These are phyloP conservation scores for Ailanthus altissimus DNA, from an alignment of 345 rosid species.

Conservation along the genomic window DNA sequence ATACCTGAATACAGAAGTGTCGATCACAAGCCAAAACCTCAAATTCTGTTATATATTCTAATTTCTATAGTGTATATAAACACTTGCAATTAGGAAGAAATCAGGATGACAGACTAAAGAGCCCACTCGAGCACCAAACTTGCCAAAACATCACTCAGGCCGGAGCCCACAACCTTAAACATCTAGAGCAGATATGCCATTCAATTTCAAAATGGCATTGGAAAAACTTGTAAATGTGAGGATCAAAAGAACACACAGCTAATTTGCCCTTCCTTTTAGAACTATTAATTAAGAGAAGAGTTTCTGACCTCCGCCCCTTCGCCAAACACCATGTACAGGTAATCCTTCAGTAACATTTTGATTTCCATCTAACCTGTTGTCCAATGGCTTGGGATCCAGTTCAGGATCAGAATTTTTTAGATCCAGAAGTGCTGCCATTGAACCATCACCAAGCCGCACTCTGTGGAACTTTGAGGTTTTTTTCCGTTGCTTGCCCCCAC, in stretches of 20 bases:
- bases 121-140: slow-evolving; percentile 8
- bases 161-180: background rate
- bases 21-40: background rate
- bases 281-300: slow-evolving; percentile 44
- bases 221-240: background rate
- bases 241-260: background rate
- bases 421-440: slow-evolving; percentile 64
- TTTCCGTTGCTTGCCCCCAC: slow-evolving; percentile 61
- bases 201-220: background rate
- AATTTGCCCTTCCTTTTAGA: background rate
- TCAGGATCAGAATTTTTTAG: slow-evolving; percentile 40
- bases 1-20: background rate
- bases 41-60: background rate
- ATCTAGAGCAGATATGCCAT: background rate
- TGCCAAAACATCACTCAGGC: background rate
- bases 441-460: slow-evolving; percentile 74
- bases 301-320: slow-evolving; percentile 62
- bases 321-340: slow-evolving; percentile 75
- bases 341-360: slow-evolving; percentile 36
- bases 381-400: slow-evolving; percentile 37
- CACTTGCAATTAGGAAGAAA: background rate
- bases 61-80: slow-evolving; percentile 1
- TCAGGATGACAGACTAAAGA: background rate
- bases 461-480: slow-evolving; percentile 80
- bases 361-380: slow-evolving; percentile 29